Percentiles rank a stretch among this genome's conserved stretches.
Conservation (phyloP, 768 basidiomycete genomes). For the Galerina sulciceps region DNA sequence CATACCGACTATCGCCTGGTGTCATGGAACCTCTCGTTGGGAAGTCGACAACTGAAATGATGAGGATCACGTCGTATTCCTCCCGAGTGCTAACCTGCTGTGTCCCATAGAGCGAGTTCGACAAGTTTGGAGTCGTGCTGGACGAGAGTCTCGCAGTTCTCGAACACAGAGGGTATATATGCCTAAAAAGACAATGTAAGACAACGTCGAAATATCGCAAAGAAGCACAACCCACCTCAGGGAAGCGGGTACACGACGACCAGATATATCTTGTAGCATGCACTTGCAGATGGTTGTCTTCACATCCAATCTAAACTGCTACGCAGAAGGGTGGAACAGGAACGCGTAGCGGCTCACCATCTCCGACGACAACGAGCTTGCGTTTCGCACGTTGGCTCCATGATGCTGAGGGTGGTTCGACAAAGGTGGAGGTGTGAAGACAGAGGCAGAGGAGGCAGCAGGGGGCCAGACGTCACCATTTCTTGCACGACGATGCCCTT, state of each 20-base stretch:
- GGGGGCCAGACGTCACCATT: slow-evolving; percentile 27
- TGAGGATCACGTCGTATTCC: slow-evolving; percentile 94
- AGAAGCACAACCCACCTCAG: slow-evolving; percentile 64
- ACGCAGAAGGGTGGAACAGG: not conserved
- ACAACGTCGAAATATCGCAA: not conserved
- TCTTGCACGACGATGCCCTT: too few species aligned
- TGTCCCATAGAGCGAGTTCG: slow-evolving; percentile 97
- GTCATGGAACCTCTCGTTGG: too few species aligned
- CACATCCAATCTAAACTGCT: slow-evolving; percentile 1
- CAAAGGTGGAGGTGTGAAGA: not conserved
- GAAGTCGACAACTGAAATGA: slow-evolving; percentile 94
- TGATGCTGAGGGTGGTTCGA: slow-evolving; percentile 4
- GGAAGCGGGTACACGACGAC: slow-evolving; percentile 94
- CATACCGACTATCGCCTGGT: too few species aligned
- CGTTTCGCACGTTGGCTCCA: slow-evolving; percentile 55
- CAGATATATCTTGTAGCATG: slow-evolving; percentile 92
- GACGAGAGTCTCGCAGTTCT: slow-evolving; percentile 91
- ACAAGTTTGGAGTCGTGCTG: slow-evolving; percentile 89
- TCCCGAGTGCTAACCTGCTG: slow-evolving; percentile 97
- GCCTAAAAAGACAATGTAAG: slow-evolving; percentile 51
- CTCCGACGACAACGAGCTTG: slow-evolving; percentile 88
- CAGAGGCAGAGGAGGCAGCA: slow-evolving; percentile 21
- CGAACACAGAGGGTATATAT: slow-evolving; percentile 93
- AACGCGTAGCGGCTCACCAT: slow-evolving; percentile 55
- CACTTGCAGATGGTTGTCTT: slow-evolving; percentile 49